Evolutionary conservation across 2,329 filamentous ascomycete species (phyloP).

Genomic region (Aspergillus terreus): DNA sequence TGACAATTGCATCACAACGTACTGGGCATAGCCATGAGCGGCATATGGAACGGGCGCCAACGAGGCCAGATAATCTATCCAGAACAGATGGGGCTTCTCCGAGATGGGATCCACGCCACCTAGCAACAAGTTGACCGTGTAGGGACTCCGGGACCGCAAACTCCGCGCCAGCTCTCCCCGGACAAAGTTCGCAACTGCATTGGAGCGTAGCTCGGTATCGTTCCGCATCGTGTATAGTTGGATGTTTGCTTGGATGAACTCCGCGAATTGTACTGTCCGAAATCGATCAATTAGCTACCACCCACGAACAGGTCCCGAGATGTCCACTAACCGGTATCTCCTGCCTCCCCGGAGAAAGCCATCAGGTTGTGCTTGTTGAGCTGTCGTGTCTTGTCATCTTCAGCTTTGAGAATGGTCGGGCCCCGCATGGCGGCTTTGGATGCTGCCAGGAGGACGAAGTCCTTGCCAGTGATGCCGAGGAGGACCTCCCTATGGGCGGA

Average conservation of each 20-base stretch:
- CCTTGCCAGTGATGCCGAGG: slow-evolving; percentile 96
- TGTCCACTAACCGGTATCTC: slow-evolving; percentile 71
- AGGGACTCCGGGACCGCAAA: slow-evolving; percentile 86
- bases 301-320: neutral
- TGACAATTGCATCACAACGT: slow-evolving; percentile 37
- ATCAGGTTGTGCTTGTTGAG: slow-evolving; percentile 93
- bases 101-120: slow-evolving; percentile 92
- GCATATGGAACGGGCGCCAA: slow-evolving; percentile 88
- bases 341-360: slow-evolving; percentile 92
- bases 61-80: slow-evolving; percentile 94
- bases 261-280: slow-evolving; percentile 85
- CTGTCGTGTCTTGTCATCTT: slow-evolving; percentile 91
- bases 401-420: slow-evolving; percentile 88
- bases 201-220: slow-evolving; percentile 83
- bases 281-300: neutral
- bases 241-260: slow-evolving; percentile 98
- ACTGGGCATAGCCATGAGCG: slow-evolving; percentile 97
- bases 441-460: slow-evolving; percentile 96
- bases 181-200: slow-evolving; percentile 87
- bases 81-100: slow-evolving; percentile 87
- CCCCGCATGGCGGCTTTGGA: slow-evolving; percentile 99
- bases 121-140: slow-evolving; percentile 93
- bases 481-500: slow-evolving; percentile 76
- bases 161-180: slow-evolving; percentile 88
- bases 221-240: slow-evolving; percentile 99